Evolutionary conservation across 2,329 filamentous ascomycete genomes (phyloP), one percentile per base, ranked within the genome.

Genomic region (Fusarium goolgardi): DNA sequence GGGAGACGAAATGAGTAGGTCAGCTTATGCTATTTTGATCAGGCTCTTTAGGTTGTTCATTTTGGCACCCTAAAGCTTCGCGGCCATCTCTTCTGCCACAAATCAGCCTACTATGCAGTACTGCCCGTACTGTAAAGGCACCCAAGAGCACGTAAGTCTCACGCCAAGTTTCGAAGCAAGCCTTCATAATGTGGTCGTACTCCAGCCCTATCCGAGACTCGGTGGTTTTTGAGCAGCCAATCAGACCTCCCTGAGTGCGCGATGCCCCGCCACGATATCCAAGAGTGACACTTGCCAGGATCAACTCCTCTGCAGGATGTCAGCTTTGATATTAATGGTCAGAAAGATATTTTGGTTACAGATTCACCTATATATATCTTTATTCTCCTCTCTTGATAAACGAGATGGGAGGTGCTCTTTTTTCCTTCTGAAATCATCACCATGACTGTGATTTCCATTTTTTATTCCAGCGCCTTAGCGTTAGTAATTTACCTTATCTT

Each of bases 401-500:
- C 7, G n/a, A 1, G 6, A 35, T 6, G 2, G 6, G 5, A 16
- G 16, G 6, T 9, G 8, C 8, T 20, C 12, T 27, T 27, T 10
- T 27, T 29, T 5, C 25, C 12, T 21, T 12, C 3, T 3, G 20
- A 6, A 40, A 27, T 5, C 18, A 40, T 21, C 10, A 21, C 34
- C 18, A 51, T 51, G 34, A 4, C 23, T 15, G 6, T 27, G 1
- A 7, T 20, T 16, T 12, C 13, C 18, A 9, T 51, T 15, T 5
- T 55, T 18, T 56, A 46, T 25, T 41, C 35, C 0, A 15, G 35
- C 16, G 29, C 12, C 29, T 1, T 59, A 10, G 25, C 15, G 12
- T 12, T 47, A 1, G 8, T 49, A 0, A 20, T 9, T 0, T 59
- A 49, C 20, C 0, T 61, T 2, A 1, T 65, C 0, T 1, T 41